Evolutionary conservation across 345 rosid species (phyloP).

Genomic region (Alliaria petiolata): DNA sequence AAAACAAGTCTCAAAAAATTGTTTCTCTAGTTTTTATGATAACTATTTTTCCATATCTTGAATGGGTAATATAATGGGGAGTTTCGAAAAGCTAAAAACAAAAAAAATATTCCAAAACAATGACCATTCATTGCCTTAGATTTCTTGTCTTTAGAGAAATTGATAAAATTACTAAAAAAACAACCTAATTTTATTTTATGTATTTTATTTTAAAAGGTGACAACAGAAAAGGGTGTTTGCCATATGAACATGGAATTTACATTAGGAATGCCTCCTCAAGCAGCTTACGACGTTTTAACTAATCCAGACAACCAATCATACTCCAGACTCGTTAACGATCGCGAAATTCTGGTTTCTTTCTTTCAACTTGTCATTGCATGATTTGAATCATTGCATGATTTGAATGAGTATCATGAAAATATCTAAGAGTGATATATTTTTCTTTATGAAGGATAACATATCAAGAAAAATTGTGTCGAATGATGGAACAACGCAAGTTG

Average conservation of each 20-base stretch:
- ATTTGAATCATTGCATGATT: too few species aligned
- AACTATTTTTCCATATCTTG: too few species aligned
- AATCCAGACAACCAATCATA: not conserved
- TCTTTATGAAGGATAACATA: not conserved
- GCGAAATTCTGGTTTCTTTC: not conserved
- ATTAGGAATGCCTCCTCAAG: not conserved
- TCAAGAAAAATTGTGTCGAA: not conserved
- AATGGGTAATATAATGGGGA: too few species aligned
- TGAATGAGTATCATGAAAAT: not conserved
- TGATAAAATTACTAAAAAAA: too few species aligned
- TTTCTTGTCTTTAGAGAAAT: not conserved
- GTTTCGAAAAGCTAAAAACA: too few species aligned
- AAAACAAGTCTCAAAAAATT: too few species aligned
- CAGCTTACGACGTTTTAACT: not conserved
- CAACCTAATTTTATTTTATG: too few species aligned
- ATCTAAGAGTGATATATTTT: not conserved
- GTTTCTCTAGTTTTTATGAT: too few species aligned
- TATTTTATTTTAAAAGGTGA: not conserved
- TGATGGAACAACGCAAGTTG: not conserved
- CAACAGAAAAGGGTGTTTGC: not conserved
- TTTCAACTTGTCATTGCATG: not conserved
- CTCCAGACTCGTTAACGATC: not conserved
- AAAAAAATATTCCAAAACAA: too few species aligned
- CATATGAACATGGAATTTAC: not conserved
- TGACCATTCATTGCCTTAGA: too few species aligned